These are phyloP conservation scores for Thelonectria olida DNA, from an alignment of 2,329 filamentous ascomycete species.

Conservation along the genomic window DNA sequence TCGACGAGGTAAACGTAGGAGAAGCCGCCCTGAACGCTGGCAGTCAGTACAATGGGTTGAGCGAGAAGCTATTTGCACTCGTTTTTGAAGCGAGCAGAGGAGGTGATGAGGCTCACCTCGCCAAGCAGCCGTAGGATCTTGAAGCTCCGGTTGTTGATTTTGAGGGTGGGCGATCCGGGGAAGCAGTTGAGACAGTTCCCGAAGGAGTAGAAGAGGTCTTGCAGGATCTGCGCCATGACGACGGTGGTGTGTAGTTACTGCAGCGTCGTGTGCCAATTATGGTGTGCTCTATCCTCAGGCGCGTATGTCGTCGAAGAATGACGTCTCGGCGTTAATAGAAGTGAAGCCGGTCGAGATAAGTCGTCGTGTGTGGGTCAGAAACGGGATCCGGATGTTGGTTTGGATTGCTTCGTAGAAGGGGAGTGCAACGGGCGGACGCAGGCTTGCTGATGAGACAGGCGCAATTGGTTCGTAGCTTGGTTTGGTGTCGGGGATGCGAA, in stretches of 20 bases:
- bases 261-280: neutral
- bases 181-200: slow-evolving; percentile 98
- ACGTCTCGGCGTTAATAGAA: neutral
- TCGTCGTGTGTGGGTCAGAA: slow-evolving; percentile 1
- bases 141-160: slow-evolving; percentile 94
- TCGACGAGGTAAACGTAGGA: slow-evolving; percentile 99
- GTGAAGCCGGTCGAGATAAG: neutral
- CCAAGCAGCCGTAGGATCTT: slow-evolving; percentile 94
- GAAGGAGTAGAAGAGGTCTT: slow-evolving; percentile 90
- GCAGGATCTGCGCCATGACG: slow-evolving; percentile 81
- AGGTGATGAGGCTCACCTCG: slow-evolving; percentile 68
- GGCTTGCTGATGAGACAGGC: no score
- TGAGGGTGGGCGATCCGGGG: slow-evolving; percentile 90
- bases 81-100: neutral
- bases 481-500: neutral
- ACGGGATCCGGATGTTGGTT: neutral
- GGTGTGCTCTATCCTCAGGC: neutral
- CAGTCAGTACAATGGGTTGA: slow-evolving; percentile 4
- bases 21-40: slow-evolving; percentile 80
- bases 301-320: slow-evolving; percentile 9
- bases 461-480: no score
- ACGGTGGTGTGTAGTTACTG: neutral
- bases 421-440: no score
- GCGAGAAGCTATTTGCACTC: no score
- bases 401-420: neutral